Evolutionary conservation across 2,329 filamentous ascomycete genomes (phyloP).

Genomic region (Penicillium sp.): DNA sequence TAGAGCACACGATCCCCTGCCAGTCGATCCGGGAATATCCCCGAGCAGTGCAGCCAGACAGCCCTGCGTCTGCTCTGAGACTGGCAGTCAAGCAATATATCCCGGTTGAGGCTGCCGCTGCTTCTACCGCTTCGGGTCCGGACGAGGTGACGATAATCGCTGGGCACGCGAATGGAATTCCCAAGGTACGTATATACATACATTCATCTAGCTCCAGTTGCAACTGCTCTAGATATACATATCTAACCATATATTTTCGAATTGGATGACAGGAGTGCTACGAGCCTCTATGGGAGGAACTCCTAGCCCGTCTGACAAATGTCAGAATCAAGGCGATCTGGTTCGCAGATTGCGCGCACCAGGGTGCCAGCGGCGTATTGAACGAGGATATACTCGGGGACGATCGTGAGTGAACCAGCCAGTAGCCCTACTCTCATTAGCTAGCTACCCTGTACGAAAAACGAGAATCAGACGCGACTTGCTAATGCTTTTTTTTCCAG

Average conservation of each 20-base stretch:
- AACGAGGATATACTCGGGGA: conserved; percentile 76
- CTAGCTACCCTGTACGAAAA: not conserved
- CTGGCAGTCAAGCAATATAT: not conserved
- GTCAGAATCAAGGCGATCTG: conserved; percentile 72
- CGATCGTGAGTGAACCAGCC: conserved; percentile 63
- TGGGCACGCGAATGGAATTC: not conserved
- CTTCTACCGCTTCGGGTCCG: not conserved
- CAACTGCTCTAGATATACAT: not conserved
- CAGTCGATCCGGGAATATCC: not conserved
- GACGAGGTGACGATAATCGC: not conserved
- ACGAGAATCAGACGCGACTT: too few species aligned
- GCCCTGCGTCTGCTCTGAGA: not conserved
- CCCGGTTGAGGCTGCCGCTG: not conserved
- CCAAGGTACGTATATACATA: not conserved
- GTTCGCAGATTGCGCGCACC: conserved; percentile 79
- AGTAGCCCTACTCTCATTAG: conserved; percentile 62
- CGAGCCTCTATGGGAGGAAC: not conserved
- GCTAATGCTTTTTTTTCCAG: conserved; percentile 32
- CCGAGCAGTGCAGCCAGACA: not conserved
- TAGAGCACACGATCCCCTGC: not conserved
- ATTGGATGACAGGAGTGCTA: not conserved
- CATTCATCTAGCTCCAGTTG: not conserved
- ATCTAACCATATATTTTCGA: not conserved
- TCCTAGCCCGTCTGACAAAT: conserved; percentile 46
- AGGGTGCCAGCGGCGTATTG: conserved; percentile 73